phyloP scores from a whole-genome alignment of 2,329 filamentous ascomycete species.

The Neonectria ditissima region DNA sequence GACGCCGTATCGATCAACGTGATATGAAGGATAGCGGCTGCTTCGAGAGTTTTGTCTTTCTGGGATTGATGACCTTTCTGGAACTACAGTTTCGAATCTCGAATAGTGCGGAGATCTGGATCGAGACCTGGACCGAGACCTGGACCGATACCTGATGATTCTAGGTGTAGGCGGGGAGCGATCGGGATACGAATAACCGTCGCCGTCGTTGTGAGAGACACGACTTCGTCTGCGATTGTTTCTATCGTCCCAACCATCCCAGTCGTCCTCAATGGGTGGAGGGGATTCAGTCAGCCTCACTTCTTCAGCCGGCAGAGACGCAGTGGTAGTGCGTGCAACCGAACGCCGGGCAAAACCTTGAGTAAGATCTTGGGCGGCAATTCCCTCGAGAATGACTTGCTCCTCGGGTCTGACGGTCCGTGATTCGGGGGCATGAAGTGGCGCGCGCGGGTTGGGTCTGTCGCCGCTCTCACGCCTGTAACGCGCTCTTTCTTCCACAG shows the following conservation, averaged over 20 bases:
- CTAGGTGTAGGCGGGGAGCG: neutral
- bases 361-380: neutral
- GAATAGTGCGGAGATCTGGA: constrained; percentile 26
- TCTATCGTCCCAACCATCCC: constrained; percentile 12
- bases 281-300: constrained; percentile 34
- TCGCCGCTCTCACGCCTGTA: constrained; percentile 19
- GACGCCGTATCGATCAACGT: constrained; percentile 17
- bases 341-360: neutral
- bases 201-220: constrained; percentile 4
- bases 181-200: neutral
- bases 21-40: constrained; percentile 7
- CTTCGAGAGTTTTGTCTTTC: constrained; percentile 19
- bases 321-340: neutral
- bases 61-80: too few relatives aligned
- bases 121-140: constrained; percentile 13
- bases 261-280: constrained; percentile 28
- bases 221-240: neutral
- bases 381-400: constrained; percentile 17
- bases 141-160: too few relatives aligned
- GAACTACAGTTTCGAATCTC: constrained; percentile 11
- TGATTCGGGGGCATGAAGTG: neutral
- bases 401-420: constrained; percentile 1
- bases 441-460: neutral
- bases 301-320: neutral
- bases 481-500: constrained; percentile 2